Evolutionary conservation across 2,329 filamentous ascomycete species (phyloP).

Genomic region (Colletotrichum acutatum): DNA sequence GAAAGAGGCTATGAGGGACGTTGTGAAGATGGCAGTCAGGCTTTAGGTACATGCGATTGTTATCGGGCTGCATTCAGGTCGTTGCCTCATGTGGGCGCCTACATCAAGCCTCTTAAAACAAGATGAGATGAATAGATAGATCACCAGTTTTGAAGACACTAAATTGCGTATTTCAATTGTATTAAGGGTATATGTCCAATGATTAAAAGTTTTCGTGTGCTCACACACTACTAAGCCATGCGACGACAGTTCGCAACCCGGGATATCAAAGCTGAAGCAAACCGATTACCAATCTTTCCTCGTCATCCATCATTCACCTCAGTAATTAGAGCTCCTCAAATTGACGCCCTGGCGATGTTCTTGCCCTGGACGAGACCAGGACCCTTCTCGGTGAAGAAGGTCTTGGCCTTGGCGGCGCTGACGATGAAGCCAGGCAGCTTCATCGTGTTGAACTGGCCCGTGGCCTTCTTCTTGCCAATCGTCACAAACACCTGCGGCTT

Average conservation of each 20-base stretch:
- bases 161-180: neutral
- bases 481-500: conserved; percentile 35
- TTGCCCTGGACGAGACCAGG: conserved; percentile 30
- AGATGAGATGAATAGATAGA: neutral
- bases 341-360: conserved; percentile 33
- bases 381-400: conserved; percentile 34
- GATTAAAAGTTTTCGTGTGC: conserved; percentile 23
- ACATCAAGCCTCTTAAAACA: too few relatives aligned
- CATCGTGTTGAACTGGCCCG: conserved; percentile 34
- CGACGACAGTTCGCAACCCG: conserved; percentile 5
- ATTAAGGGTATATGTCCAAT: conserved; percentile 23
- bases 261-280: conserved; percentile 32
- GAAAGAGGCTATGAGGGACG: neutral
- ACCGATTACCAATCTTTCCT: neutral
- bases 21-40: neutral
- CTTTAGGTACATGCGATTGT: neutral
- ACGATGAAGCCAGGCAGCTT: conserved; percentile 36
- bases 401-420: conserved; percentile 35
- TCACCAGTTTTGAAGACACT: neutral
- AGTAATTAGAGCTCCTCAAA: neutral
- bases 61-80: neutral
- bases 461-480: conserved; percentile 34
- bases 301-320: neutral
- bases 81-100: too few relatives aligned
- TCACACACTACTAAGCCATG: conserved; percentile 2